Evolutionary conservation across 306 rosid genomes (phyloP), one percentile per base, ranked within the genome.

Genomic region (Quercus rubra): DNA sequence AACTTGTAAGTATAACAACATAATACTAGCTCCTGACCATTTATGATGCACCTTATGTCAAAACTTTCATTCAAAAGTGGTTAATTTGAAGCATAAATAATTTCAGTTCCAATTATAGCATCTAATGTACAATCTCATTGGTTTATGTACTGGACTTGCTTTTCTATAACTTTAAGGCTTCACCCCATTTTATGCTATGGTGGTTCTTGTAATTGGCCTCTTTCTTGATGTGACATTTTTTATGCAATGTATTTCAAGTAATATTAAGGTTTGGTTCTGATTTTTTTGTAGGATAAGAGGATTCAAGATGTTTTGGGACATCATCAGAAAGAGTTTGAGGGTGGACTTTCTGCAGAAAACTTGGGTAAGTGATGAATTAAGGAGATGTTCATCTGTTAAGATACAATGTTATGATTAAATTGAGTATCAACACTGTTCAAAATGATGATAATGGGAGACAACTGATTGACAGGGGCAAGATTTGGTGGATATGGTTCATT

Each of bases 401-500:
- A 66, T 43, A 51, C 33, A 35, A 76, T 62, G 58, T 31, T 73
- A 28, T 57, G 33, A 70, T 63, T 28, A 63, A 27, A 13, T 5
- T 25, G 15, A 13, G 70, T 27, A 63, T 63, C 38, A 77, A 55
- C 57, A 79, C 54, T 63, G 73, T 30, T 70, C 70, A 75, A 71
- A 73, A 81, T 77, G 78, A 82, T 78, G 56, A 69, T 63, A 21
- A 25, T 72, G 73, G 83, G 49, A 35, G 49, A 80, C 71, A 19
- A 77, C 66, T 15, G 56, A 76, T 86, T 64, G 73, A 76, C 82
- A 93, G 99, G 99, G 59, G 87, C 96, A 66, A 91, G 86, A 85
- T 95, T 76, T 84, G 98, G 98, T 77, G 99, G 94, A 56, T 95
- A 95, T 82, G 99, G 98, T 59, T 95, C 99, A 14, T 95, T 95